Evolutionary conservation across 1,139 yeast species (phyloP).

Genomic region (Martiniozyma asiatica): DNA sequence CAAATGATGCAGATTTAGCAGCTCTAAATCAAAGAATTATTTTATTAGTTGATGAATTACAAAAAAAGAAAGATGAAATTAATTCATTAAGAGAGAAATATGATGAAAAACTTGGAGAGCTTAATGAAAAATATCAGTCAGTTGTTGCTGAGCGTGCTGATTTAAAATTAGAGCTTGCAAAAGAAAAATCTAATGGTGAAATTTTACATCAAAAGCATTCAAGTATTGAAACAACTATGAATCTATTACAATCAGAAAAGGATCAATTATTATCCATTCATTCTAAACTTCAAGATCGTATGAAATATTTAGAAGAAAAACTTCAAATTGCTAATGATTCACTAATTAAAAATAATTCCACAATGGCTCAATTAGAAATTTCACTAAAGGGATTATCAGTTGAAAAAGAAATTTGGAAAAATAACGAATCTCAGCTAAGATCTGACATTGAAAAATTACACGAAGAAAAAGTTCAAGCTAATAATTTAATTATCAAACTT

Average conservation of each 20-base stretch:
- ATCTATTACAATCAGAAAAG: constrained; percentile 31
- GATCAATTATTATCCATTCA: constrained; percentile 30
- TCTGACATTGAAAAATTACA: constrained; percentile 42
- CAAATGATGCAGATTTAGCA: constrained; percentile 13
- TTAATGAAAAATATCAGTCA: constrained; percentile 27
- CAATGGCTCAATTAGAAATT: constrained; percentile 28
- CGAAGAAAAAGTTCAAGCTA: constrained; percentile 50
- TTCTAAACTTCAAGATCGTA: constrained; percentile 41
- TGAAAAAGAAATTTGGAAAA: constrained; percentile 40
- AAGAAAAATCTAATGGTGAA: constrained; percentile 33
- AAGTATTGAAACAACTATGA: constrained; percentile 26
- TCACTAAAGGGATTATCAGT: constrained; percentile 39
- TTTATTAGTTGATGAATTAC: constrained; percentile 22
- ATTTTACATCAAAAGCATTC: constrained; percentile 34
- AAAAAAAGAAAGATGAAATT: constrained; percentile 17
- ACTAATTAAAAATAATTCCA: constrained; percentile 31
- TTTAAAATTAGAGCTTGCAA: constrained; percentile 32
- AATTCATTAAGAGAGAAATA: constrained; percentile 29
- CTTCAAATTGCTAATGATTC: constrained; percentile 49
- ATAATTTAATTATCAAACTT: constrained; percentile 46
- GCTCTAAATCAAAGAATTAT: constrained; percentile 24
- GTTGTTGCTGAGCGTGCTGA: constrained; percentile 39
- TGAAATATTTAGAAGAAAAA: constrained; percentile 42
- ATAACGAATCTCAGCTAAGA: constrained; percentile 40
- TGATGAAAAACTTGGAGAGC: constrained; percentile 27